A percentile compares a stretch with the other conserved stretches of the same genome.
phyloP scores from a whole-genome alignment of 148 eudicot species.

The Rhododendron vialii region DNA sequence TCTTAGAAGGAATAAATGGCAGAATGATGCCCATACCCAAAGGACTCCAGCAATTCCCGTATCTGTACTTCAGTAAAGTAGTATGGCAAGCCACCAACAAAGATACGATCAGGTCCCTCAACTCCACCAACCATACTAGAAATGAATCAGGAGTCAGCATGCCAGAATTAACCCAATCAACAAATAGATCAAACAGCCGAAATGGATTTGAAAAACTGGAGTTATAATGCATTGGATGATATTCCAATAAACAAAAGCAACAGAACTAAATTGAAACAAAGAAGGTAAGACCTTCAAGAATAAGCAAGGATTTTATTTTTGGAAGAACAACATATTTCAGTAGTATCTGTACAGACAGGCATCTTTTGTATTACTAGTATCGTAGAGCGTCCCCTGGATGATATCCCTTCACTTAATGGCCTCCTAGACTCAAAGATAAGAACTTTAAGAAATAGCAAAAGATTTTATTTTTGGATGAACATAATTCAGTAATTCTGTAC shows the following conservation, averaged over 20 bases:
- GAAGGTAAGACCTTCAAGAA: background rate
- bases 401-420: background rate
- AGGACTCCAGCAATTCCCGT: conserved; percentile 72
- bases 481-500: background rate
- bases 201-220: background rate
- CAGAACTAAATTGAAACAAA: background rate
- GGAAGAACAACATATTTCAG: background rate
- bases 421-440: background rate
- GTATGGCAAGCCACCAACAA: conserved; percentile 93
- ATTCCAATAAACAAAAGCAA: background rate
- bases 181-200: background rate
- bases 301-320: background rate
- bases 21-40: conserved; percentile 42
- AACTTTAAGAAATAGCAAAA: background rate
- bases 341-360: background rate
- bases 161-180: background rate
- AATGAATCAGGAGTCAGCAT: conserved; percentile 15
- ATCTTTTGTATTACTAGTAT: background rate
- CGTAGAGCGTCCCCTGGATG: background rate
- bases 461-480: background rate
- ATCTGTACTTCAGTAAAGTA: conserved; percentile 81
- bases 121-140: conserved; percentile 58
- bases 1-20: background rate
- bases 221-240: too few relatives aligned
- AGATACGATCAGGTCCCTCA: conserved; percentile 86